Base-by-base conservation (phyloP, 2,329 filamentous ascomycete species). In the Metarhizium album region DNA sequence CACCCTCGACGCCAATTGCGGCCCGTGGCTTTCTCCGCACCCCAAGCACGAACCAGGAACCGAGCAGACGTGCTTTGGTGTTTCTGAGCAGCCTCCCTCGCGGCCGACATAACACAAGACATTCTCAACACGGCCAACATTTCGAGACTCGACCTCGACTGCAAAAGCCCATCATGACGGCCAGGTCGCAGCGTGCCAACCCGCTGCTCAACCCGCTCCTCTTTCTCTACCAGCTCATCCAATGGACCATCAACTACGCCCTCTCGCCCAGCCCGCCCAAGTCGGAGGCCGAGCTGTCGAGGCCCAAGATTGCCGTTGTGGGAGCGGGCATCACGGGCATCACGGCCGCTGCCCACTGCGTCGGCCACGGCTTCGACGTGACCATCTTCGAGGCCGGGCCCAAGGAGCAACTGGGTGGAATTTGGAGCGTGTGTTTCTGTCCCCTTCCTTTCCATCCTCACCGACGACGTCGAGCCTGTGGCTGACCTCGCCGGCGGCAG, bases 331-430 rank as follows among this genome's bases (percentile, higher is more conserved):
- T 94, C 50, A 93, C 78, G 0, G 78, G 88, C 3, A 82, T 93
- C 2, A 87, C 87, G 1, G 81, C 87, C 7, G 89, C 89, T 0
- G 82, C 86, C 1, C 88, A 94, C 64, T 90, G 86, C 61, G 80
- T 90, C 35, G 88, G 88, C 2, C 86, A 93, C 78, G 87, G 87
- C 43, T 91, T 91, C 57, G 86, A 93, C 55, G 84, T 89, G 6
- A 76, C 78, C 20, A 79, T 94, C 38, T 94, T 94, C 57, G 88
- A 94, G 63, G 79, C 80, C 7, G 84, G 85, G 1, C 67, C 74
- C 3, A 73, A 81, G 55, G 75, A 86, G 16, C 74, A 79, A 23
- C 65, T 94, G 0, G 87, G 87, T 16, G 87, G 87, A 0, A 91
- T 91, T 33, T 91, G 87, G 87, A 87, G 82, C 61, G 82, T 86